These are phyloP conservation scores for Jacaranda mimosifolia DNA, from an alignment of 257 asterid species.

Conservation along the genomic window DNA sequence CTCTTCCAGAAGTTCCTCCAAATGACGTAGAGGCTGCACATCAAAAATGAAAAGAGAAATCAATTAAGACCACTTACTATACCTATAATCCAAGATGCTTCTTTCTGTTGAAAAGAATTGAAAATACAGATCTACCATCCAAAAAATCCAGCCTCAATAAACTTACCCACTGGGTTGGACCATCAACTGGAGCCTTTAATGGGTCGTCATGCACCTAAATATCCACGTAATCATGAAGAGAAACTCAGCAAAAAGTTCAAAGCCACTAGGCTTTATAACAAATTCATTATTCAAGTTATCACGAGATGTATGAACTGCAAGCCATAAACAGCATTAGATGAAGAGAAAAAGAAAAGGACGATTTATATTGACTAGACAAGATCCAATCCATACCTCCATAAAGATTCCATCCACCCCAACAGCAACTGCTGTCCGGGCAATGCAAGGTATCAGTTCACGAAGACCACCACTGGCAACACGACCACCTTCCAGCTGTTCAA, in stretches of 20 bases:
- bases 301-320: slow-evolving; percentile 4
- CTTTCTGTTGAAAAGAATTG: not conserved
- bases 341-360: not conserved
- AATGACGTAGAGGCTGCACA: slow-evolving; percentile 74
- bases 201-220: slow-evolving; percentile 80
- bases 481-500: slow-evolving; percentile 89
- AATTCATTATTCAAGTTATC: slow-evolving; percentile 14
- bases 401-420: slow-evolving; percentile 97
- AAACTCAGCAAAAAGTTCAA: slow-evolving; percentile 15
- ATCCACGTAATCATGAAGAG: slow-evolving; percentile 23
- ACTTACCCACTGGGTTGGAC: slow-evolving; percentile 86
- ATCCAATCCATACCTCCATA: slow-evolving; percentile 74
- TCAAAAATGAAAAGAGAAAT: not conserved
- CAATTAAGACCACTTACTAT: slow-evolving; percentile 1
- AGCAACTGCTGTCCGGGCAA: slow-evolving; percentile 95
- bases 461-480: slow-evolving; percentile 99
- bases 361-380: not conserved
- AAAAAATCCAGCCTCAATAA: not conserved
- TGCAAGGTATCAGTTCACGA: slow-evolving; percentile 94
- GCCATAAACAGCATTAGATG: not conserved
- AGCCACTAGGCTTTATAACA: not conserved
- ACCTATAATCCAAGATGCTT: not conserved
- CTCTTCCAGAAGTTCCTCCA: slow-evolving; percentile 76
- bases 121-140: not conserved
- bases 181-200: slow-evolving; percentile 81